Base-by-base conservation (phyloP, 2,329 filamentous ascomycete genomes). In the Trichoderma brevicompactum region DNA sequence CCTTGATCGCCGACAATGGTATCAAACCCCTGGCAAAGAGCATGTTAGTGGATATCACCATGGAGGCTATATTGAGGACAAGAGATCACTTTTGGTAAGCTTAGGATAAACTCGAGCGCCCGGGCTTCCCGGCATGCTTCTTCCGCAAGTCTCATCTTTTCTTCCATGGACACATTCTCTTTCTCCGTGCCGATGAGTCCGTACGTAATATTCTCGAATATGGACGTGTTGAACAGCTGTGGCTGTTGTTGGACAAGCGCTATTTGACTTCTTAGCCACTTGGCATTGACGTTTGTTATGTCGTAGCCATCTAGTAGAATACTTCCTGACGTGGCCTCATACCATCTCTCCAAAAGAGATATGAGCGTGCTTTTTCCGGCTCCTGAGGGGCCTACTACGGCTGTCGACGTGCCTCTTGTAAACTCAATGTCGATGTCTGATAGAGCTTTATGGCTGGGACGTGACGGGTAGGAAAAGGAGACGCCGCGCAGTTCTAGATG, bases 1-100 rank as follows among this genome's bases (percentile, higher is more conserved):
- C 89, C 89, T 55, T 85, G 84, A 69, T 89, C 87, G 1, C 88
- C 88, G 5, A 91, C 87, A 23, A 80, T 76, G 0, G 87, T 89
- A 1, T 85, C 79, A 69, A 90, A 90, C 5, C 83, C 85, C 74
- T 79, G 13, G 4, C 1, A 28, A 36, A n/a, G 50, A 28, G 4
- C 19, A 17, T 10, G 36, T 52, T 34, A 58, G 28, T 44, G 7
- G 10, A n/a, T 9, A 19, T 6, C 23, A 19, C 28, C 13, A 4
- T 1, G 2, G 7, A 15, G 5, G 15, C 6, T 12, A 8, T 10
- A 13, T 34, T 17, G 32, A 12, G 13, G 34, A 34, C 5, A 13
- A 8, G 15, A 17, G 34, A 67, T 54, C 66, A 72, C 71, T 13
- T 75, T 73, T 7, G 84, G 83, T 0, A 87, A 73, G 5, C 78